Conservation (phyloP, 2,329 filamentous ascomycete species). For the Neopestalotiopsis sp. region DNA sequence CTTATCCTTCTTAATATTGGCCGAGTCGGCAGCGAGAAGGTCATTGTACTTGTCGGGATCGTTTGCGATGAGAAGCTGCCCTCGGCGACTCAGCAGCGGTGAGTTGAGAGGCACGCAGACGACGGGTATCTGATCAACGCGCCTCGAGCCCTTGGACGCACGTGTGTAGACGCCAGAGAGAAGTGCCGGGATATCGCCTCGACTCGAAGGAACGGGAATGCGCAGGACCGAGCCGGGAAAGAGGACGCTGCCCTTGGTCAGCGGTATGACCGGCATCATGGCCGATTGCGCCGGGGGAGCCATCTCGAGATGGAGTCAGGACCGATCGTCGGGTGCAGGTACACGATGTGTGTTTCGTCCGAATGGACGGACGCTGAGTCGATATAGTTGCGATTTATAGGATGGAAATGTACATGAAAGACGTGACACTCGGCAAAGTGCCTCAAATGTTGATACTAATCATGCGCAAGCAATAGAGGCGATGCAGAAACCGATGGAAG, state of each 20-base stretch:
- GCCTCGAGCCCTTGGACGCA: constrained; percentile 70
- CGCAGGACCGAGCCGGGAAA: constrained; percentile 86
- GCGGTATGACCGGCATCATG: constrained; percentile 77
- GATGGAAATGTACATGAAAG: not conserved
- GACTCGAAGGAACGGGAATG: constrained; percentile 78
- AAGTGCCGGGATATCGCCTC: constrained; percentile 86
- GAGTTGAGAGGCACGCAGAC: constrained; percentile 88
- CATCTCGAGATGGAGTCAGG: constrained; percentile 30
- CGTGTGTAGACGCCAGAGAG: constrained; percentile 85
- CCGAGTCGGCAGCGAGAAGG: constrained; percentile 58
- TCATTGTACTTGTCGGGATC: constrained; percentile 58
- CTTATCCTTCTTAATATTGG: constrained; percentile 70
- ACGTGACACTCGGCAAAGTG: not conserved
- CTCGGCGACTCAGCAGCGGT: constrained; percentile 73
- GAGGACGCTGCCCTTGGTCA: constrained; percentile 81
- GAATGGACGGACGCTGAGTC: not conserved
- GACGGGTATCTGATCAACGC: constrained; percentile 74
- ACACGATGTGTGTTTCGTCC: not conserved
- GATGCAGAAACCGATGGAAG: constrained; percentile 15
- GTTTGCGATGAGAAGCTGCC: constrained; percentile 76
- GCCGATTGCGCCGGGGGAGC: constrained; percentile 42
- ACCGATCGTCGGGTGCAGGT: not conserved
- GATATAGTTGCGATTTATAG: not conserved
- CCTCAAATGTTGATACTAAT: not conserved
- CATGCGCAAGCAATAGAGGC: not conserved